Evolutionary conservation across 306 rosid genomes (phyloP).

Genomic region (Adenanthera pavonina): DNA sequence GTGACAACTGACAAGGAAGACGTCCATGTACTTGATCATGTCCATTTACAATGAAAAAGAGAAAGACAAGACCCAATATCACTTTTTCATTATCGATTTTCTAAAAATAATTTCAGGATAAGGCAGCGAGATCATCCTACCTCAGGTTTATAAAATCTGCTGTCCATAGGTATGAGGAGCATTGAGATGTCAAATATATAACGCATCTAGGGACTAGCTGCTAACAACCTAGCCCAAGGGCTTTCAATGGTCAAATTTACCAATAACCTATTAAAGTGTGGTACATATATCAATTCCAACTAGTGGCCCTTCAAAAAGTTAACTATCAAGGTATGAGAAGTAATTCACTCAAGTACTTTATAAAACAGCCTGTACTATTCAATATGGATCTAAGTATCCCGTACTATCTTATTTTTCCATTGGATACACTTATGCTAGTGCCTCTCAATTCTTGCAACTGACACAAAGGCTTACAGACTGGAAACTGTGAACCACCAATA

Average conservation of each 20-base stretch:
- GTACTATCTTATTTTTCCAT: no score
- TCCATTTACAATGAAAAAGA: slow-evolving; percentile 14
- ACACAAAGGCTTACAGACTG: not conserved
- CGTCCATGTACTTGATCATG: slow-evolving; percentile 24
- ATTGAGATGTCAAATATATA: slow-evolving; percentile 12
- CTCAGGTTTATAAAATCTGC: slow-evolving; percentile 30
- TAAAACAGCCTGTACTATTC: no score
- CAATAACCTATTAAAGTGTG: not conserved
- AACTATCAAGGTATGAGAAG: not conserved
- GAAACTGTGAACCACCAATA: not conserved
- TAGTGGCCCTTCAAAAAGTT: not conserved
- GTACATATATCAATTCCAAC: not conserved
- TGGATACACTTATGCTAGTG: not conserved
- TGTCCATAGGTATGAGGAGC: slow-evolving; percentile 25
- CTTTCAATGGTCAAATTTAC: slow-evolving; percentile 17
- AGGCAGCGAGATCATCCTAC: slow-evolving; percentile 4
- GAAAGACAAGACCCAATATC: slow-evolving; percentile 4
- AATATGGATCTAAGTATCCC: no score
- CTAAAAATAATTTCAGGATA: not conserved
- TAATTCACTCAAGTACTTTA: not conserved
- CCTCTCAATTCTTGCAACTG: not conserved
- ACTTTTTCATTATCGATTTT: slow-evolving; percentile 22
- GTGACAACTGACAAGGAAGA: slow-evolving; percentile 29
- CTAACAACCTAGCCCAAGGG: slow-evolving; percentile 19
- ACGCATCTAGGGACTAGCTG: slow-evolving; percentile 1